Evolutionary conservation across 768 basidiomycete genomes (phyloP).

Genomic region (Boletales sp.): DNA sequence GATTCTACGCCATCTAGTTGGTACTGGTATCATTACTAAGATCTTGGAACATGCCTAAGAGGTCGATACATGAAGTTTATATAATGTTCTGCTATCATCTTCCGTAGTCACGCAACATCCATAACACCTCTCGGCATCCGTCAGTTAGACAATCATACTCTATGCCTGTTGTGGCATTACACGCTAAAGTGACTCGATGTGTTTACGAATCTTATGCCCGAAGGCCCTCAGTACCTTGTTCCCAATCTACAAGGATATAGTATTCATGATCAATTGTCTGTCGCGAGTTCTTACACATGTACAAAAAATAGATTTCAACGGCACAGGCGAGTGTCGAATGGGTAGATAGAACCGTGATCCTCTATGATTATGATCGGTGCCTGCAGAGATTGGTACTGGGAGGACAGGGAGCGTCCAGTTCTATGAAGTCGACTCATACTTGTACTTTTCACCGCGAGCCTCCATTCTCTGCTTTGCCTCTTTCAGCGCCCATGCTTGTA

Average conservation of each 20-base stretch:
- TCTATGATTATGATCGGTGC: neutral
- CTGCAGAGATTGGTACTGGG: slow-evolving; percentile 3
- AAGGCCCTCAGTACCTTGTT: too few relatives aligned
- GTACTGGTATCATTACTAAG: slow-evolving; percentile 92
- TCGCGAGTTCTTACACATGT: too few relatives aligned
- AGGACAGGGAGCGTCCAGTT: slow-evolving; percentile 2
- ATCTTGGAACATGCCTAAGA: slow-evolving; percentile 48
- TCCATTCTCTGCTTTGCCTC: slow-evolving; percentile 92
- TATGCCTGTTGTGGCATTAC: too few relatives aligned
- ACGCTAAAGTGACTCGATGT: too few relatives aligned
- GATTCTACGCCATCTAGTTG: slow-evolving; percentile 49
- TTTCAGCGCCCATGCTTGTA: slow-evolving; percentile 88
- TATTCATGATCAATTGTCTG: too few relatives aligned
- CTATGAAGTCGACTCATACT: slow-evolving; percentile 63
- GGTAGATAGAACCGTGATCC: neutral
- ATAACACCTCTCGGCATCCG: slow-evolving; percentile 20
- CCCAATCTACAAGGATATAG: too few relatives aligned
- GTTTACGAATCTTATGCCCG: too few relatives aligned
- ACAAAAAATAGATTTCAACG: too few relatives aligned
- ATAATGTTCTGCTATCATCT: slow-evolving; percentile 19
- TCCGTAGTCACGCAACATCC: slow-evolving; percentile 12
- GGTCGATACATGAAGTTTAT: slow-evolving; percentile 5
- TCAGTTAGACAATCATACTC: neutral
- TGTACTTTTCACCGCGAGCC: slow-evolving; percentile 85
- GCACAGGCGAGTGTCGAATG: neutral